A percentile compares a stretch with the other conserved stretches of the same genome.
phyloP scores from a whole-genome alignment of 768 basidiomycete genomes.

The Russula griseocarnosa region DNA sequence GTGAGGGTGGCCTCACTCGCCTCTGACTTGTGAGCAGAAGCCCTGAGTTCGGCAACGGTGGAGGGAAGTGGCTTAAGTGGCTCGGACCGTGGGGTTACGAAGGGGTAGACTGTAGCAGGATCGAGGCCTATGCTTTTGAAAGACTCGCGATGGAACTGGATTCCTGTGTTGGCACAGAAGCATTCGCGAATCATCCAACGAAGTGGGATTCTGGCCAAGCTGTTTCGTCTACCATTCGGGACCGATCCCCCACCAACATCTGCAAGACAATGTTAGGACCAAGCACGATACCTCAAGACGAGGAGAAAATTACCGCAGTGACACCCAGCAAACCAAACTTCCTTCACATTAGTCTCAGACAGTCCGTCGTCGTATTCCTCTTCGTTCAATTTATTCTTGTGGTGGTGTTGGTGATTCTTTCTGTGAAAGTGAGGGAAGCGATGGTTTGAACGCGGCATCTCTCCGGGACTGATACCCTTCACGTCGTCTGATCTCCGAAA shows the following conservation, averaged over 20 bases:
- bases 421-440: conserved; percentile 27
- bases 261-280: conserved; percentile 30
- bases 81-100: conserved; percentile 29
- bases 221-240: conserved; percentile 50
- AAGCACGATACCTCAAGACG: not conserved
- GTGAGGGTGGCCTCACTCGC: conserved; percentile 27
- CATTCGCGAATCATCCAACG: conserved; percentile 55
- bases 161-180: conserved; percentile 45
- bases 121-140: conserved; percentile 34
- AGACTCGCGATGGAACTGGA: conserved; percentile 38
- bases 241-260: conserved; percentile 76
- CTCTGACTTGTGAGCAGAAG: conserved; percentile 1
- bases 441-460: conserved; percentile 42
- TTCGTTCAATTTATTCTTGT: conserved; percentile 35
- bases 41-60: not conserved
- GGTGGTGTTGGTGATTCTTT: not conserved
- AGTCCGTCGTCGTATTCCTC: conserved; percentile 37
- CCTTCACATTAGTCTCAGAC: conserved; percentile 54
- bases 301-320: conserved; percentile 53
- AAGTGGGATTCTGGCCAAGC: conserved; percentile 65
- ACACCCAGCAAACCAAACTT: conserved; percentile 79
- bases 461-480: conserved; percentile 47
- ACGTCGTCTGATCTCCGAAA: conserved; percentile 37
- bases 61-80: not conserved
- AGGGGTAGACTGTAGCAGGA: conserved; percentile 32